Evolutionary conservation across 768 basidiomycete genomes (phyloP).

Genomic region (Pleurotus pulmonarius): DNA sequence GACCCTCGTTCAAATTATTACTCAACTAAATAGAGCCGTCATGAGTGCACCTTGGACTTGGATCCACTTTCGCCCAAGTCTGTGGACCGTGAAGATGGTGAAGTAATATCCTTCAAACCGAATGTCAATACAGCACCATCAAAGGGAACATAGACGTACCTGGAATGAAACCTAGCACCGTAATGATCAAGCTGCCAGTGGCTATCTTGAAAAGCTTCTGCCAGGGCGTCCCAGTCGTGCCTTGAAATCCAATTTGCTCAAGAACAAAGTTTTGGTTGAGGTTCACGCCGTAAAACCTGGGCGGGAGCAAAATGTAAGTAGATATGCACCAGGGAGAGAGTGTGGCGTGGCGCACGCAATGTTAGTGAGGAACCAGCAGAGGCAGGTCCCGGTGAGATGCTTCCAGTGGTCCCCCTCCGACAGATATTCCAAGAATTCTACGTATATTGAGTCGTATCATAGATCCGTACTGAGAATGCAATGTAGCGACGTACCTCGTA

Average conservation of each 20-base stretch:
- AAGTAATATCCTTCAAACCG: conserved; percentile 35
- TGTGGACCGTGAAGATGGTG: conserved; percentile 65
- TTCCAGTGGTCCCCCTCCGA: too few relatives aligned
- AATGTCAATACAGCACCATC: too few relatives aligned
- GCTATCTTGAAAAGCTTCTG: conserved; percentile 48
- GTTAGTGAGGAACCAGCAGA: too few relatives aligned
- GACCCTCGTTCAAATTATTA: conserved; percentile 6
- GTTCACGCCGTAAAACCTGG: conserved; percentile 64
- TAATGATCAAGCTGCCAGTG: conserved; percentile 52
- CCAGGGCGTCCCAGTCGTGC: conserved; percentile 42
- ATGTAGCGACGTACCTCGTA: conserved; percentile 31
- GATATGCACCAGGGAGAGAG: conserved; percentile 63
- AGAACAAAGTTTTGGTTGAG: conserved; percentile 60
- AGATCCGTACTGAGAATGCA: neutral
- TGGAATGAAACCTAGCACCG: conserved; percentile 69
- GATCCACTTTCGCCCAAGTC: conserved; percentile 69
- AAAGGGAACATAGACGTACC: conserved; percentile 27
- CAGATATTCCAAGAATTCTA: conserved; percentile 68
- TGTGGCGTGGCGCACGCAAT: conserved; percentile 31
- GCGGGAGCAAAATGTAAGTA: conserved; percentile 43
- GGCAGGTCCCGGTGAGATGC: too few relatives aligned
- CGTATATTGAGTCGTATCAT: neutral
- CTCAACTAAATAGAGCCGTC: conserved; percentile 58
- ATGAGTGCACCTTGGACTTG: conserved; percentile 74
- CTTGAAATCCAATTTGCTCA: conserved; percentile 48